Evolutionary conservation across 139 green algal genomes (phyloP).

Genomic region (Dunaliella primolecta): DNA sequence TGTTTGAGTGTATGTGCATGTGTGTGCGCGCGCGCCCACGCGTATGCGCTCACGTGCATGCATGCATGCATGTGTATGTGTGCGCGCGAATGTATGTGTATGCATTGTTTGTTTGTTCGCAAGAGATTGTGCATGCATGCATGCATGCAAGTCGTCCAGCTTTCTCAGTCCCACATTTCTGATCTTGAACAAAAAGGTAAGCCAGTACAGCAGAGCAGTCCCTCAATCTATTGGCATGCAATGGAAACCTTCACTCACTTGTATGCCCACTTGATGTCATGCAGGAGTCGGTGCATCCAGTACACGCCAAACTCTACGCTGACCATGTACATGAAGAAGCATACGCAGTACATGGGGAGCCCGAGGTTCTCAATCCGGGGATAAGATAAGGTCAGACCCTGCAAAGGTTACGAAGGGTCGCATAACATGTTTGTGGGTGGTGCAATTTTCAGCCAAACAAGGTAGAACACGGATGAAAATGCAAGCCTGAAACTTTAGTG

Average conservation of each 20-base stretch:
- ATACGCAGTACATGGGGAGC: slow-evolving; percentile 57
- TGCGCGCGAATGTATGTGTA: neutral
- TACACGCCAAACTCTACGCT: slow-evolving; percentile 93
- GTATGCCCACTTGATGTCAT: slow-evolving; percentile 75
- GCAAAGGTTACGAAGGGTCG: too few relatives aligned
- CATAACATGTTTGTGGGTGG: too few relatives aligned
- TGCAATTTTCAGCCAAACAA: too few relatives aligned
- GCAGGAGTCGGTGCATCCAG: slow-evolving; percentile 89
- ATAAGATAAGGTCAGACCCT: slow-evolving; percentile 83
- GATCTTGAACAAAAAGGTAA: too few relatives aligned
- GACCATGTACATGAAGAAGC: slow-evolving; percentile 85
- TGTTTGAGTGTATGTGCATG: neutral
- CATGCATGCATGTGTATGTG: neutral
- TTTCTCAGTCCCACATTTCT: too few relatives aligned
- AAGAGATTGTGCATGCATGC: neutral
- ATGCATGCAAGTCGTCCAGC: too few relatives aligned
- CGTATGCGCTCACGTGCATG: neutral
- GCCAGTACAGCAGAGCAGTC: too few relatives aligned
- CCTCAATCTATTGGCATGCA: too few relatives aligned
- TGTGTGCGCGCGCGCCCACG: neutral
- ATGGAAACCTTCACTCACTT: too few relatives aligned
- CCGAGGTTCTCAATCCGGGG: slow-evolving; percentile 70
- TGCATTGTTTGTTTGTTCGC: neutral
- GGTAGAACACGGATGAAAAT: too few relatives aligned
- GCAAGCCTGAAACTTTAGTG: too few relatives aligned